Evolutionary conservation across 2,329 filamentous ascomycete genomes (phyloP).

Genomic region (Chaetomium olivaceum): DNA sequence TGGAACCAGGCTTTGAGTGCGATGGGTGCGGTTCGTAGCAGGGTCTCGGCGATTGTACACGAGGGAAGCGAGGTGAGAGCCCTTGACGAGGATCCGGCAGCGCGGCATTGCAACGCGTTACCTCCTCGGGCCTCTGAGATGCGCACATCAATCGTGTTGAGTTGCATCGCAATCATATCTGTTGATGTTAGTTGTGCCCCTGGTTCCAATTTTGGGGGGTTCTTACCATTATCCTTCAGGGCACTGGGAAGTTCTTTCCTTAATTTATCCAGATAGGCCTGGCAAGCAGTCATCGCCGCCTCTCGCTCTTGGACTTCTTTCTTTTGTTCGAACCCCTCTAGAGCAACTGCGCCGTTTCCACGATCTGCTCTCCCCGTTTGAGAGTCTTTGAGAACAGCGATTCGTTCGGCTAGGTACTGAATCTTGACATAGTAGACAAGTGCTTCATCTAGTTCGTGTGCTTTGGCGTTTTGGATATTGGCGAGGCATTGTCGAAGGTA

Average conservation of each 20-base stretch:
- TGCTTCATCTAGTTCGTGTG: conserved; percentile 50
- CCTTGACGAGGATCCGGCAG: not conserved
- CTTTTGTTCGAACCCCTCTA: not conserved
- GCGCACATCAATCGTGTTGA: not conserved
- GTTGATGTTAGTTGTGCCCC: not conserved
- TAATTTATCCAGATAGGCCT: not conserved
- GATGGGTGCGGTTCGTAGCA: not conserved
- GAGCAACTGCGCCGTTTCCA: not conserved
- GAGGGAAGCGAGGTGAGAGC: not conserved
- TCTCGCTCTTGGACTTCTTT: not conserved
- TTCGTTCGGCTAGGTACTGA: conserved; percentile 54
- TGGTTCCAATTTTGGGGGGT: not conserved
- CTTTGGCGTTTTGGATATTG: conserved; percentile 45
- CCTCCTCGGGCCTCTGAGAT: not conserved
- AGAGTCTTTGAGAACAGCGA: conserved; percentile 43
- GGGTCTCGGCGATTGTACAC: not conserved
- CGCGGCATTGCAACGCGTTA: not conserved
- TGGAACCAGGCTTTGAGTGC: conserved; percentile 12
- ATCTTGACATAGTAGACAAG: conserved; percentile 51
- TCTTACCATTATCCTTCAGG: not conserved
- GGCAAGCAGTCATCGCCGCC: not conserved
- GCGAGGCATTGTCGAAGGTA: conserved; percentile 55
- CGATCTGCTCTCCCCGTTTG: not conserved
- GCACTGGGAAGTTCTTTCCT: not conserved
- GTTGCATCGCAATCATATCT: not conserved